Evolutionary conservation across 129 eudicot genomes (phyloP).

Genomic region (Centella asiatica): DNA sequence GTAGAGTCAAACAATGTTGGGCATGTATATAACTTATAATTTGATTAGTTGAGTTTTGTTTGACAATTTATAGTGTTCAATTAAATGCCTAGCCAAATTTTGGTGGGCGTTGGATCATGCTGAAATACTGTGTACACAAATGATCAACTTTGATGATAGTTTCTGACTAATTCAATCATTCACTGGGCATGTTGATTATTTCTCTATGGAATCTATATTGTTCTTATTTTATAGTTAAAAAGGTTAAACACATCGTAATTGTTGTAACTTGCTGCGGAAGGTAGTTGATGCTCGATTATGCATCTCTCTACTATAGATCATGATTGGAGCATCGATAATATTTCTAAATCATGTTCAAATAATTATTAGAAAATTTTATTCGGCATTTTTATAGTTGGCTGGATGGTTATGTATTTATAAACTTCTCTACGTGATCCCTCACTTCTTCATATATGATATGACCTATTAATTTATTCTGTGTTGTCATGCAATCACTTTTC

Average conservation of each 20-base stretch:
- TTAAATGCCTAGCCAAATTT: neutral
- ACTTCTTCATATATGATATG: too few species aligned
- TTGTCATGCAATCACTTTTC: neutral
- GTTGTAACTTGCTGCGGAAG: neutral
- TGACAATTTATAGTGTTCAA: neutral
- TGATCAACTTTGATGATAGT: neutral
- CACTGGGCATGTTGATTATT: neutral
- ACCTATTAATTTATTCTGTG: too few species aligned
- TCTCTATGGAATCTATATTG: neutral
- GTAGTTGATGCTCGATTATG: neutral
- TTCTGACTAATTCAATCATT: neutral
- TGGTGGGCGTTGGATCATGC: neutral
- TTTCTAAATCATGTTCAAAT: neutral
- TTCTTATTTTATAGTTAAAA: neutral
- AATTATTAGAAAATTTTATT: neutral
- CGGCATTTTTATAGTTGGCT: too few species aligned
- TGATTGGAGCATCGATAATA: neutral
- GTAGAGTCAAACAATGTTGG: too few species aligned
- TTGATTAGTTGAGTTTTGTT: neutral
- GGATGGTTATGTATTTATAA: neutral
- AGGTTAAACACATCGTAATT: too few species aligned
- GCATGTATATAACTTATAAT: too few species aligned
- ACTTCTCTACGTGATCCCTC: neutral
- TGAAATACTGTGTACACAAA: neutral
- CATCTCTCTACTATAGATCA: neutral